phyloP scores from a whole-genome alignment of 305 asterid species.

The Fraxinus sp. region DNA sequence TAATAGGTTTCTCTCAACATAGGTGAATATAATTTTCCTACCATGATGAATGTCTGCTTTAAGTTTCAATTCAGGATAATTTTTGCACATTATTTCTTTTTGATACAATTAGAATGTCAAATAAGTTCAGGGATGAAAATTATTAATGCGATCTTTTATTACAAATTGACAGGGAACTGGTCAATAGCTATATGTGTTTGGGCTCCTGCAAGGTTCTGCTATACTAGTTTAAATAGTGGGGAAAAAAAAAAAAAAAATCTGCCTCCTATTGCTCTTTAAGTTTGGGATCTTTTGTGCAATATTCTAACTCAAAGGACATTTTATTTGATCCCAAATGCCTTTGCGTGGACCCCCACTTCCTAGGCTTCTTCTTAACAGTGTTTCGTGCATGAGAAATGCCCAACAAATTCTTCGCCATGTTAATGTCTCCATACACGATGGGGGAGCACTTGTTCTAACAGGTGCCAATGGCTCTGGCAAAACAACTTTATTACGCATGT shows the following conservation, averaged over 20 bases:
- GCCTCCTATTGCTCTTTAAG: neutral
- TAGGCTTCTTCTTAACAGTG: conserved; percentile 63
- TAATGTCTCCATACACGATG: conserved; percentile 73
- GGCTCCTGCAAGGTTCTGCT: neutral
- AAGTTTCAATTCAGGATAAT: neutral
- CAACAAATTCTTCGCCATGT: conserved; percentile 81
- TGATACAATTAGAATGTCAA: neutral
- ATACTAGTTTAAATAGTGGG: neutral
- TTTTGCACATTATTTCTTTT: neutral
- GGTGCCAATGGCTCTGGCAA: conserved; percentile 91
- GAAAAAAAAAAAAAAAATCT: neutral
- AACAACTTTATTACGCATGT: conserved; percentile 74
- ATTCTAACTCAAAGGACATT: neutral
- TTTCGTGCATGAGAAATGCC: conserved; percentile 88
- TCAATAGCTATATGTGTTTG: neutral
- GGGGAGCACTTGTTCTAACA: conserved; percentile 66
- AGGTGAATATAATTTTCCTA: neutral
- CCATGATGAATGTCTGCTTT: neutral
- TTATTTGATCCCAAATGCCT: conserved; percentile 32
- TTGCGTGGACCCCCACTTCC: conserved; percentile 55
- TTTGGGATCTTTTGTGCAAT: neutral
- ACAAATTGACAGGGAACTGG: neutral
- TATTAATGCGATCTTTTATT: neutral
- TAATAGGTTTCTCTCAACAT: neutral
- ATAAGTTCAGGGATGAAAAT: neutral